phyloP scores from a whole-genome alignment of 805 yeast species.

The Candida palmyrensis region DNA sequence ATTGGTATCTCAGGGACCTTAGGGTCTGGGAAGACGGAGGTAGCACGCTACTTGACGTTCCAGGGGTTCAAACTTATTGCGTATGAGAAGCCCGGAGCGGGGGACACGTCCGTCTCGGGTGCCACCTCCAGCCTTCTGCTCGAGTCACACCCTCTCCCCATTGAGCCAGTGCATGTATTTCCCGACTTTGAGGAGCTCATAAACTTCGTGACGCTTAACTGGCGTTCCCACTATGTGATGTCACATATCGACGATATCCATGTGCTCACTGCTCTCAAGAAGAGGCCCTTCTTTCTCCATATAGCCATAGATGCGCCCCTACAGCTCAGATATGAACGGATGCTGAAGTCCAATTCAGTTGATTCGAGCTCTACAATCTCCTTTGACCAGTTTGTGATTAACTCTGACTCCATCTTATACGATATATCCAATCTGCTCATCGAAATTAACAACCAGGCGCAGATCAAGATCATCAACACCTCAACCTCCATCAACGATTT shows the following conservation, averaged over 20 bases:
- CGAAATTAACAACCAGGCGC: conserved; percentile 55
- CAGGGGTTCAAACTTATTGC: conserved; percentile 46
- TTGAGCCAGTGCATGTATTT: conserved; percentile 22
- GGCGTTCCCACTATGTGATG: conserved; percentile 61
- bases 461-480: conserved; percentile 36
- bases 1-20: conserved; percentile 71
- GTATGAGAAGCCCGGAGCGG: conserved; percentile 2
- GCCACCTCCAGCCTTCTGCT: conserved; percentile 1
- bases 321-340: conserved; percentile 38
- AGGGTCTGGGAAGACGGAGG: conserved; percentile 62
- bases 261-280: conserved; percentile 43
- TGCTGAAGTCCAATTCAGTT: conserved; percentile 9
- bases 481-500: conserved; percentile 29
- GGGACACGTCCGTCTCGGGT: neutral
- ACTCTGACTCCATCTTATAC: conserved; percentile 30
- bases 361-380: conserved; percentile 1
- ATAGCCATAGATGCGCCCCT: conserved; percentile 73
- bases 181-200: conserved; percentile 40
- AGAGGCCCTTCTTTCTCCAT: conserved; percentile 83
- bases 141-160: too few species aligned
- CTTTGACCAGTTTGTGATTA: conserved; percentile 25
- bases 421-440: conserved; percentile 47
- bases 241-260: conserved; percentile 41
- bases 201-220: conserved; percentile 58
- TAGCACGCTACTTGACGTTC: conserved; percentile 49